Evolutionary conservation across 768 basidiomycete genomes (phyloP).

Genomic region (Boletus fagicola): DNA sequence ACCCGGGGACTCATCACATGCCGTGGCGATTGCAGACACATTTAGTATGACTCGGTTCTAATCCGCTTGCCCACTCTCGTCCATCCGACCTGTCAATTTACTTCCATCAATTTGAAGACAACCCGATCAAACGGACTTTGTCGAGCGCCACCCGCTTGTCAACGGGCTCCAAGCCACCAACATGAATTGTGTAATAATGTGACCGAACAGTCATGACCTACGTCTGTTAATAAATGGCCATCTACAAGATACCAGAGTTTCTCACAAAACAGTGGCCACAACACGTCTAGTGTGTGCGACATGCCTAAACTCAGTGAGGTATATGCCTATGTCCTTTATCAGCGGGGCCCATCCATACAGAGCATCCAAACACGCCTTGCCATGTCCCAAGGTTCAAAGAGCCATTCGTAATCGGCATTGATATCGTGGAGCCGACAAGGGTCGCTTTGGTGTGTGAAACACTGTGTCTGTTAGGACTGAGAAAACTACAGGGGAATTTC

Average conservation of each 20-base stretch:
- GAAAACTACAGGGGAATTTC: not conserved
- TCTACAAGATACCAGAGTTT: not conserved
- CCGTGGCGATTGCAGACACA: not conserved
- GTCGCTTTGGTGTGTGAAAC: slow-evolving; percentile 91
- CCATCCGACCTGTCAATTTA: not conserved
- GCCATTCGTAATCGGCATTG: slow-evolving; percentile 80
- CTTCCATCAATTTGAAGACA: not conserved
- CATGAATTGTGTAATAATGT: not conserved
- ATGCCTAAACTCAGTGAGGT: slow-evolving; percentile 83
- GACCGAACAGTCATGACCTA: slow-evolving; percentile 11
- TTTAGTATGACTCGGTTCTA: not conserved
- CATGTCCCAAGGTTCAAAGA: slow-evolving; percentile 83
- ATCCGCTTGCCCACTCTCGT: not conserved
- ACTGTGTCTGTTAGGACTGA: slow-evolving; percentile 35
- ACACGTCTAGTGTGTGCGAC: slow-evolving; percentile 61
- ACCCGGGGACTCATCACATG: not conserved
- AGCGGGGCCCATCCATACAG: not conserved
- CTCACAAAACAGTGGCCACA: slow-evolving; percentile 82
- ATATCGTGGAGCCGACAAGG: slow-evolving; percentile 77
- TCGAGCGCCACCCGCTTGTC: not conserved
- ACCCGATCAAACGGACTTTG: not conserved
- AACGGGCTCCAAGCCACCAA: not conserved
- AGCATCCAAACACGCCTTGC: slow-evolving; percentile 60
- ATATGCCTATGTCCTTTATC: slow-evolving; percentile 55
- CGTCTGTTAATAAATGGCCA: not conserved